phyloP scores from a whole-genome alignment of 2,329 filamentous ascomycete species.

The Microdochium nivale region DNA sequence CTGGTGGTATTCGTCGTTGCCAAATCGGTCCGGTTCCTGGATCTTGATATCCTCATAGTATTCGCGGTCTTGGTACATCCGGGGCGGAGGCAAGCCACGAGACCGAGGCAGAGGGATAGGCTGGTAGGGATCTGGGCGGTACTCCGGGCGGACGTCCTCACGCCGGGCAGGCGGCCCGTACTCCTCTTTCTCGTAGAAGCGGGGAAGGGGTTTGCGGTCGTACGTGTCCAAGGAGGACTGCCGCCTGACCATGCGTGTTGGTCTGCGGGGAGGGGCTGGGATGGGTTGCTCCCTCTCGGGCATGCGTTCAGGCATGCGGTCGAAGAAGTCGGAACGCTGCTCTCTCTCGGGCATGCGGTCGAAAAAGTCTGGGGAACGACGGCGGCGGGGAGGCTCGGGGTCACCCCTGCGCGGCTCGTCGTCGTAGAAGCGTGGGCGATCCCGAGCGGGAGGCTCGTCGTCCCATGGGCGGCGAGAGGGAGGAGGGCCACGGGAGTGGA shows the following conservation, averaged over 20 bases:
- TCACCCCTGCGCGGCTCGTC: too few relatives aligned
- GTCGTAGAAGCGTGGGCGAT: conserved; percentile 43
- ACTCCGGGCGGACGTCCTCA: conserved; percentile 50
- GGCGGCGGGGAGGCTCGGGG: conserved; percentile 25
- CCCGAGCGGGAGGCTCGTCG: conserved; percentile 34
- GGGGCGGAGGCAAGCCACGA: conserved; percentile 49
- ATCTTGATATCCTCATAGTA: conserved; percentile 59
- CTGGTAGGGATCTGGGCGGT: conserved; percentile 40
- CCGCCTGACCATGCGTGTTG: conserved; percentile 58
- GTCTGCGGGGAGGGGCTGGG: conserved; percentile 48
- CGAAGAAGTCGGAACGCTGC: conserved; percentile 42
- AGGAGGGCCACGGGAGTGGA: conserved; percentile 27
- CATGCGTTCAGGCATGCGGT: conserved; percentile 49
- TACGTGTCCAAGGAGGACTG: conserved; percentile 89
- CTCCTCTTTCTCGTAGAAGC: conserved; percentile 43
- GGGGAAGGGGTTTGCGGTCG: conserved; percentile 58
- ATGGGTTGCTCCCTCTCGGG: conserved; percentile 40
- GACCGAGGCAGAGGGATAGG: conserved; percentile 64
- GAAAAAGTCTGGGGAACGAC: conserved; percentile 34
- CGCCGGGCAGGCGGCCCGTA: conserved; percentile 39
- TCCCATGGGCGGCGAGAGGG: conserved; percentile 33
- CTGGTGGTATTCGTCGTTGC: conserved; percentile 63
- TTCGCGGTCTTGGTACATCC: conserved; percentile 46
- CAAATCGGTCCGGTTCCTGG: conserved; percentile 59
- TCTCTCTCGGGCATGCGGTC: conserved; percentile 47